Conservation (phyloP, 2,329 filamentous ascomycete genomes). For the Lasiodiplodia hormozganensis region DNA sequence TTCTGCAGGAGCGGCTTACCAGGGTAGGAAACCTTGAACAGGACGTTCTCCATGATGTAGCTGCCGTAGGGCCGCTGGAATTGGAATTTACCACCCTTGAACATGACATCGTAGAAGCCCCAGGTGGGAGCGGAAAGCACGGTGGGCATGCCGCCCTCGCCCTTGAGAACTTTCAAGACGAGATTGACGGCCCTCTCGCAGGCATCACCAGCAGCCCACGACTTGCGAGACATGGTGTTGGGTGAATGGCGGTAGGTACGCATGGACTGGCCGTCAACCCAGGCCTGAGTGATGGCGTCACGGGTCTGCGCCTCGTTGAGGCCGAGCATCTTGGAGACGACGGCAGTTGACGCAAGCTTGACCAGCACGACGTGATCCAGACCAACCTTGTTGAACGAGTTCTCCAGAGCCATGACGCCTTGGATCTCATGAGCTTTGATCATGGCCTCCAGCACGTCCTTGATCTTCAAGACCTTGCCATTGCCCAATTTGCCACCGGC, state of each 20-base stretch:
- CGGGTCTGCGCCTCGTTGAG: slow-evolving; percentile 89
- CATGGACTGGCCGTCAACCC: slow-evolving; percentile 94
- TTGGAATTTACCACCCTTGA: slow-evolving; percentile 88
- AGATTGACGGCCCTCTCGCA: slow-evolving; percentile 95
- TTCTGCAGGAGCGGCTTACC: slow-evolving; percentile 59
- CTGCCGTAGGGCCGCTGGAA: slow-evolving; percentile 97
- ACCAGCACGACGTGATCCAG: slow-evolving; percentile 97
- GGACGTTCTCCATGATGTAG: slow-evolving; percentile 99
- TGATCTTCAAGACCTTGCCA: slow-evolving; percentile 83
- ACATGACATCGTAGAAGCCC: slow-evolving; percentile 99
- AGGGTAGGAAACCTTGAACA: slow-evolving; percentile 99
- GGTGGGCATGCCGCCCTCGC: slow-evolving; percentile 88
- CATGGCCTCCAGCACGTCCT: slow-evolving; percentile 94
- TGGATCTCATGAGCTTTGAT: slow-evolving; percentile 99
- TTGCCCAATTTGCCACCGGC: slow-evolving; percentile 76
- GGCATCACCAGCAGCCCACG: slow-evolving; percentile 97
- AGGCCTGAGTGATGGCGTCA: slow-evolving; percentile 95
- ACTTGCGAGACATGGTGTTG: slow-evolving; percentile 99
- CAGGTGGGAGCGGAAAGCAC: slow-evolving; percentile 91
- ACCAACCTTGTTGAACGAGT: slow-evolving; percentile 98
- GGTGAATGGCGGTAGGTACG: slow-evolving; percentile 96
- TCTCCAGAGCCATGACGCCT: slow-evolving; percentile 93
- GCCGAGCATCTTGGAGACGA: slow-evolving; percentile 94
- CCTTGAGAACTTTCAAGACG: slow-evolving; percentile 87
- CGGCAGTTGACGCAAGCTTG: slow-evolving; percentile 94